A percentile compares a stretch with the other conserved stretches of the same genome.
Conservation (phyloP, 2,329 filamentous ascomycete species). For the Fusarium sp. region DNA sequence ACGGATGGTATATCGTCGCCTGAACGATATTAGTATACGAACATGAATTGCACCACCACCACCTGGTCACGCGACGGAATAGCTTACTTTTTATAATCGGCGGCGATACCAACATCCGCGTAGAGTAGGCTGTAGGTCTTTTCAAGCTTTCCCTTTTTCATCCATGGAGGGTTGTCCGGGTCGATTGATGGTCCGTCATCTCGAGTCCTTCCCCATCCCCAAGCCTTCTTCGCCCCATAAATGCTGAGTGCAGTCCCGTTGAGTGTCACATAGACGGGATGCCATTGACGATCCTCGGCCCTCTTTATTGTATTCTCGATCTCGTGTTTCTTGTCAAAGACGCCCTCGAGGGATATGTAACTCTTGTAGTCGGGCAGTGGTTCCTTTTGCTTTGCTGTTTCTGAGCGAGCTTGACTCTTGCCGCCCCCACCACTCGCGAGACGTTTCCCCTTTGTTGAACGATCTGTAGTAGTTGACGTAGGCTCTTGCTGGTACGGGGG, state of each 20-base stretch:
- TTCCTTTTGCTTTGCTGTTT: slow-evolving; percentile 51
- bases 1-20: slow-evolving; percentile 72
- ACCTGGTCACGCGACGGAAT: background rate
- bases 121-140: slow-evolving; percentile 76
- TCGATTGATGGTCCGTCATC: slow-evolving; percentile 60
- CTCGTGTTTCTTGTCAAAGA: slow-evolving; percentile 71
- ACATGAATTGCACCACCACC: background rate
- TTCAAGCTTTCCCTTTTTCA: slow-evolving; percentile 64
- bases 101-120: slow-evolving; percentile 76
- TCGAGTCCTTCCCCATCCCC: slow-evolving; percentile 57
- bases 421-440: slow-evolving; percentile 37
- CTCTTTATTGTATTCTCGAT: slow-evolving; percentile 69
- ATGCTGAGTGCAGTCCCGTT: slow-evolving; percentile 73
- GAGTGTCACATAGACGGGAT: slow-evolving; percentile 67
- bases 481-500: slow-evolving; percentile 54
- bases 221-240: slow-evolving; percentile 67
- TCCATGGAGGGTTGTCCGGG: slow-evolving; percentile 60
- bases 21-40: slow-evolving; percentile 40
- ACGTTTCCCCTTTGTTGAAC: slow-evolving; percentile 30
- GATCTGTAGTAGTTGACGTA: slow-evolving; percentile 27
- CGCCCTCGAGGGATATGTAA: slow-evolving; percentile 62
- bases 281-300: slow-evolving; percentile 69
- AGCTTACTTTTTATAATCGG: slow-evolving; percentile 73
- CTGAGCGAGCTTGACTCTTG: slow-evolving; percentile 14
- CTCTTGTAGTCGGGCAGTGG: slow-evolving; percentile 64